Evolutionary conservation across 73 alveolate genomes (phyloP), one percentile per base, ranked within the genome.

Genomic region (Uronychia setigera): DNA sequence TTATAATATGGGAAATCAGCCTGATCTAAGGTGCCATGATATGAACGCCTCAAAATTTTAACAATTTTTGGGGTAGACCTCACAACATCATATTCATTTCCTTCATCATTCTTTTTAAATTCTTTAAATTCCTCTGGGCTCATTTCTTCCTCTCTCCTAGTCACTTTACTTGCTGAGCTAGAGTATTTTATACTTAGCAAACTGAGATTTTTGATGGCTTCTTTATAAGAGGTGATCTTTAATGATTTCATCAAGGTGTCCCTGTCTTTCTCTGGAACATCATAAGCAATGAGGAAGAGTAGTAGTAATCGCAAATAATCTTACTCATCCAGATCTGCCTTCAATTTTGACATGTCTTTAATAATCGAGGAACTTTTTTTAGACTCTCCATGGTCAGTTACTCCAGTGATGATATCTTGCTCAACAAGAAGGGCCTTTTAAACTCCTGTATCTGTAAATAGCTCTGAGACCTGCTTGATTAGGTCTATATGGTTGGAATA

Each of bases 401-500:
- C 81, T 11, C 91, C 91, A 28, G 91, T 74, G 35, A 85, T 85
- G 0, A 85, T 35, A 11, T 77, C 32, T 31, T 85, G 81, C 81
- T 85, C 91, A n/a, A 77, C 31, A n/a, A 74, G 85, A 58, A 85
- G 58, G 19, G 58, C 80, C 26, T 76, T 77, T 81, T 57, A 74
- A 1, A 85, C 35, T 25, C 91, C 76, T 85, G n/a, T 30, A 32
- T 30, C 59, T n/a, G n/a, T n/a, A n/a, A n/a, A n/a, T n/a, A n/a
- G n/a, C n/a, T n/a, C 77, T 0, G 91, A 76, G 29, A 59, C 85
- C 25, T 57, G 32, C 32, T 78, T 35, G 33, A 84, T 60, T 32
- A 88, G 67, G 31, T 82, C 88, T 32, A 76, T 46, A 32, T 88
- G 94, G 33, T 80, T 82, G 27, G 78, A 32, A 78, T 80, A 82